Percentiles rank a stretch among this genome's conserved stretches.
phyloP scores from a whole-genome alignment of 441 rosid species.

The Populus hybrid region DNA sequence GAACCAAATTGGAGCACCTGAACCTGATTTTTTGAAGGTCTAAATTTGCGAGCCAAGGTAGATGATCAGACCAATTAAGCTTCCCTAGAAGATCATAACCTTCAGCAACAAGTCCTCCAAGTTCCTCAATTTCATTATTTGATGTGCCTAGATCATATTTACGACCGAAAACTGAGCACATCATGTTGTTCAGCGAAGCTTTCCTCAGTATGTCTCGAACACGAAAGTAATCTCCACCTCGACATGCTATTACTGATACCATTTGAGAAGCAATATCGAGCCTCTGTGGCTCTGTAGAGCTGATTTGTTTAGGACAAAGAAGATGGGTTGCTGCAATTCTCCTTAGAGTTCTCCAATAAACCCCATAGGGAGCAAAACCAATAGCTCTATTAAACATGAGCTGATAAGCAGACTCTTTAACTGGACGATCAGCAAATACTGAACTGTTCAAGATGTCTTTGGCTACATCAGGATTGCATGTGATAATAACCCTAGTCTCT shows the following conservation, averaged over 20 bases:
- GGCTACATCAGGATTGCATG: too few species aligned
- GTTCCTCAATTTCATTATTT: slow-evolving; percentile 27
- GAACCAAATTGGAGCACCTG: too few species aligned
- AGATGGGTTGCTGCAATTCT: slow-evolving; percentile 45
- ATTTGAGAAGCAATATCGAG: slow-evolving; percentile 37
- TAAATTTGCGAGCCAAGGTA: too few species aligned
- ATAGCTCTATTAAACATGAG: slow-evolving; percentile 54
- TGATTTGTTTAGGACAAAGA: slow-evolving; percentile 45
- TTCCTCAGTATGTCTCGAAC: slow-evolving; percentile 38
- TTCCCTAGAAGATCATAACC: slow-evolving; percentile 53
- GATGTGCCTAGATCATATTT: slow-evolving; percentile 27
- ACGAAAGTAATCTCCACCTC: slow-evolving; percentile 9
- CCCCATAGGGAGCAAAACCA: slow-evolving; percentile 54
- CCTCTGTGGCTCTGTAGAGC: slow-evolving; percentile 34
- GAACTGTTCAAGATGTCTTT: too few species aligned
- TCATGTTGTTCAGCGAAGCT: slow-evolving; percentile 64
- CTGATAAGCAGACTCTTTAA: slow-evolving; percentile 25
- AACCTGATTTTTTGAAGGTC: too few species aligned
- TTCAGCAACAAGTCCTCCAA: slow-evolving; percentile 44
- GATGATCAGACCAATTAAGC: slow-evolving; percentile 15
- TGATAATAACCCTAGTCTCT: too few species aligned
- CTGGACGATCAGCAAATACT: too few species aligned
- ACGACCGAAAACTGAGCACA: slow-evolving; percentile 54
- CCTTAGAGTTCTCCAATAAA: slow-evolving; percentile 48
- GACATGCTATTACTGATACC: slow-evolving; percentile 32